Evolutionary conservation across 768 basidiomycete species (phyloP).

Genomic region (Suillus subalutaceus): DNA sequence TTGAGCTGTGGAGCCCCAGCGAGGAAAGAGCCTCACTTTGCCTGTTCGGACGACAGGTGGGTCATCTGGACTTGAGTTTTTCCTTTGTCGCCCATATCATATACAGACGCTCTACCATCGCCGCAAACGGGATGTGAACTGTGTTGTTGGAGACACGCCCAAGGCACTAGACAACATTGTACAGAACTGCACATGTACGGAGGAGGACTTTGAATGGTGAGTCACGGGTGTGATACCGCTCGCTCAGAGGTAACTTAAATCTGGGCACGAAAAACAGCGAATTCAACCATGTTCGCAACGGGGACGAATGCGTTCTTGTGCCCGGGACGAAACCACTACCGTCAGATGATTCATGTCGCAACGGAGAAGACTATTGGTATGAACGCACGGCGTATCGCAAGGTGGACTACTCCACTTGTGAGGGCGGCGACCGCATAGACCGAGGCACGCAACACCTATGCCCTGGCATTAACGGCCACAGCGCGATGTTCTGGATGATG

Average conservation of each 20-base stretch:
- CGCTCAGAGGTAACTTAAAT: not conserved
- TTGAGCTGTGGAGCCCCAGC: slow-evolving; percentile 96
- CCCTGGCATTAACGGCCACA: slow-evolving; percentile 76
- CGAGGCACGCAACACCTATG: slow-evolving; percentile 75
- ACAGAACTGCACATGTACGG: slow-evolving; percentile 71
- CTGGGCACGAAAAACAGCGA: slow-evolving; percentile 55
- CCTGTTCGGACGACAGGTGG: slow-evolving; percentile 88
- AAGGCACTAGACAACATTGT: slow-evolving; percentile 58
- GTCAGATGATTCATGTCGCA: slow-evolving; percentile 62
- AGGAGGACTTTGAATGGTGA: slow-evolving; percentile 93
- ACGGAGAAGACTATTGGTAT: slow-evolving; percentile 84
- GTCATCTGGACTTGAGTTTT: slow-evolving; percentile 8
- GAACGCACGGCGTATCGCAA: slow-evolving; percentile 90
- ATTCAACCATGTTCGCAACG: slow-evolving; percentile 84
- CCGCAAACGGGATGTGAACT: slow-evolving; percentile 75
- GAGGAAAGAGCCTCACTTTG: slow-evolving; percentile 87
- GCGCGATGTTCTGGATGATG: slow-evolving; percentile 83
- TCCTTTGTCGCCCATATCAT: slow-evolving; percentile 4
- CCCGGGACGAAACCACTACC: slow-evolving; percentile 66
- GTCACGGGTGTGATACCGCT: slow-evolving; percentile 23
- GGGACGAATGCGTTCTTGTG: slow-evolving; percentile 73
- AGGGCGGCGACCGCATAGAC: slow-evolving; percentile 79
- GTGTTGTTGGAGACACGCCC: slow-evolving; percentile 75
- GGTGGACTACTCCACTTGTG: slow-evolving; percentile 87
- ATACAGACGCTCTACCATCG: slow-evolving; percentile 88